A percentile compares a stretch with the other conserved stretches of the same genome.
These are phyloP conservation scores for Rhizopogon vinicolor DNA, from an alignment of 768 basidiomycete species.

Conservation along the genomic window DNA sequence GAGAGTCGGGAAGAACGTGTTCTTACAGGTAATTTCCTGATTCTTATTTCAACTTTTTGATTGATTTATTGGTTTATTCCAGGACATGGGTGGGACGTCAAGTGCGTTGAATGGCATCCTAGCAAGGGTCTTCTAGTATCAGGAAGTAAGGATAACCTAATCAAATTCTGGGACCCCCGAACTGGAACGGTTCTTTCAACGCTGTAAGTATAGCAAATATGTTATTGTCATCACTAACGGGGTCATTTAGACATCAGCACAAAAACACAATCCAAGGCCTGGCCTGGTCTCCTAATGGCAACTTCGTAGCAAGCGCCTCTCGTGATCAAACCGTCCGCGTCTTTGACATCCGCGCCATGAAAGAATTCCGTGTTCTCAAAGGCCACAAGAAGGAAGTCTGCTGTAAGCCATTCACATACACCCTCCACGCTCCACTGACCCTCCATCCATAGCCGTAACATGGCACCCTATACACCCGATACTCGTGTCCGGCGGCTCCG, in stretches of 20 bases:
- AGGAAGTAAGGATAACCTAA: constrained; percentile 95
- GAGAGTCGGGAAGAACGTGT: constrained; percentile 86
- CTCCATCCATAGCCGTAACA: constrained; percentile 57
- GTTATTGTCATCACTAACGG: not conserved
- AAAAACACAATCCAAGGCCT: constrained; percentile 96
- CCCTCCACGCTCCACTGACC: not conserved
- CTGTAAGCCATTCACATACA: constrained; percentile 49
- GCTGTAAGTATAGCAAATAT: constrained; percentile 47
- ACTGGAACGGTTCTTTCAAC: constrained; percentile 89
- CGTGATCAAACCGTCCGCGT: constrained; percentile 93
- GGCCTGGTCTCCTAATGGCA: constrained; percentile 92
- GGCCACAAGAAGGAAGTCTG: constrained; percentile 99
- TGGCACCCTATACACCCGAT: constrained; percentile 97
- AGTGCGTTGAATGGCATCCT: constrained; percentile 98
- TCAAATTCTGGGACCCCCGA: constrained; percentile 99
- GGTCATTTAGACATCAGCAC: constrained; percentile 75
- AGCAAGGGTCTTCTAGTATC: constrained; percentile 93
- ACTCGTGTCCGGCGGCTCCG: constrained; percentile 90
- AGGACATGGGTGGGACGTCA: constrained; percentile 99
- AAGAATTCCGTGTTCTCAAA: constrained; percentile 86
- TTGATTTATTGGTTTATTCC: constrained; percentile 10
- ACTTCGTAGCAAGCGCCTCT: constrained; percentile 90
- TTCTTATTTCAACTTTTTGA: not conserved
- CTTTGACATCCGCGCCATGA: constrained; percentile 98
- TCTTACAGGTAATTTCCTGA: constrained; percentile 55